Evolutionary conservation across 179 eudicot species (phyloP), one percentile per base, ranked within the genome.

Genomic region (Beta macrorhiza): DNA sequence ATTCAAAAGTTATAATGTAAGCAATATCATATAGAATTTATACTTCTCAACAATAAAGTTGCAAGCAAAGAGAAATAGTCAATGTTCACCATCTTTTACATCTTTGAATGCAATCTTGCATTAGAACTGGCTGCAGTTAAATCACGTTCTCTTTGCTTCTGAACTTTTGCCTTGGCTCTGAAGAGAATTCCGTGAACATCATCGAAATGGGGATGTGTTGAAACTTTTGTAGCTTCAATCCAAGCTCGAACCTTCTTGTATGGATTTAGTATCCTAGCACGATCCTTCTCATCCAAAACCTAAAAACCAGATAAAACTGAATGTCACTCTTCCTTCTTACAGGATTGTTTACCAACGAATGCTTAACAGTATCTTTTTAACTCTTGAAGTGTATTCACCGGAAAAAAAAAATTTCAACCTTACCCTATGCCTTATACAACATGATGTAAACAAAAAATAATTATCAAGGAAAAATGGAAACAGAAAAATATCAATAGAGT

Each of bases 181-280:
- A 77, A 90, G 51, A 95, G 88, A 25, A 84, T 53, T 7, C 42
- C 83, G 76, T 92, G 93, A 47, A 93, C 87, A 51, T 93, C 93
- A 22, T 92, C 95, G 78, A 92, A 93, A 87, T 93, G 88, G 81
- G 98, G 99, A 51, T 75, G 83, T 53, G 97, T 93, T 13, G 96
- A 92, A 32, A 56, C 69, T 84, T 86, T 92, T 15, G 89, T 87
- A 44, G 91, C 90, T 80, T 91, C 94, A 19, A 95, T 79, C 99
- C 95, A 95, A 81, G 84, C 85, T 85, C 69, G 86, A 79, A 95
- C 86, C 85, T 84, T 93, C 78, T 86, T 86, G 88, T 86, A 87
- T 16, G 96, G 96, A 12, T 89, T 71, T 67, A 95, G 63, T 78
- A 95, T 92, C 77, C 90, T 87, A 57, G 78, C 80, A 16, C 82